Base-by-base conservation (phyloP, 805 yeast genomes). In the Sugiyamaella marilandica region DNA sequence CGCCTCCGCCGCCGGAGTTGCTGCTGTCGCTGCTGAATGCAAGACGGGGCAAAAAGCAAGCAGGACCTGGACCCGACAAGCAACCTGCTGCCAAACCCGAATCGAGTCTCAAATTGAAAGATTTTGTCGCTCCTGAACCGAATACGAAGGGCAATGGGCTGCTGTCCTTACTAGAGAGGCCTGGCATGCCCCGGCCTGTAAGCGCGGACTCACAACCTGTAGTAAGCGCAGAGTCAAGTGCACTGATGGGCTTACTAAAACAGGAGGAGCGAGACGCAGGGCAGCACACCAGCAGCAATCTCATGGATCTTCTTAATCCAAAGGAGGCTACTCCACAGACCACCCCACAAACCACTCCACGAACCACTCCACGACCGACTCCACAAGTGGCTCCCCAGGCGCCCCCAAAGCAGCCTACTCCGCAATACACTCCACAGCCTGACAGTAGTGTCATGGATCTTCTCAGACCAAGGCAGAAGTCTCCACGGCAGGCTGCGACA, bases 1-100 rank as follows among this genome's bases (percentile, higher is more conserved):
- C 56, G 13, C 62, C 64, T 18, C 62, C 63, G 2, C 55, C 62
- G n/a, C 58, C 63, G 7, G 55, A 58, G 2, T 49, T 59, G 32
- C 55, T 61, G 18, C 33, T 57, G 47, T 60, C 64, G 8, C 52
- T 61, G 34, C 57, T 61, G 18, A 55, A 53, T 46, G 45, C 56
- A 19, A 49, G 55, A 10, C 44, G 47, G 29, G 34, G 43, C 14
- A 16, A 11, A 14, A 39, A 39, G 24, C 14, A 34, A 5, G 8
- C 35, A 32, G 35, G 13, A 13, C 11, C 18, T 34, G 43, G 43
- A 16, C 7, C 21, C 19, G 29, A 24, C 29, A 24, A 24, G 29
- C 19, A 14, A 13, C 10, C 9, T n/a, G 14, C 43, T 21, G 43
- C 14, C 43, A 16, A 5, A 5, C 37, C 37, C 4, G 43, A 39